Conservation (phyloP, 1,139 yeast species). For the Protomyces gravidus region DNA sequence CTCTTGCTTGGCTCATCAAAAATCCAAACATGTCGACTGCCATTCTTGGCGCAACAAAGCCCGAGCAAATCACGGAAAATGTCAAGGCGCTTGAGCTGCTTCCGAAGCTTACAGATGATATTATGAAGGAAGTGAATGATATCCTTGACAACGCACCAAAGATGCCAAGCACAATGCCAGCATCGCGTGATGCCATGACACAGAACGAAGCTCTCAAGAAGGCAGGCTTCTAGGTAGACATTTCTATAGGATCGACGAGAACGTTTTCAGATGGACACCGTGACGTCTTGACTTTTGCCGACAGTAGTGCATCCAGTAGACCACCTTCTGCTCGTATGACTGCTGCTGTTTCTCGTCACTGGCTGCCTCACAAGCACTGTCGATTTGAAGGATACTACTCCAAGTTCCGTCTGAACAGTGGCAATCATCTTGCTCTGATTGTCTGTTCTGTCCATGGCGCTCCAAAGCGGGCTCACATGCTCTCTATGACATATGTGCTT, state of each 20-base stretch:
- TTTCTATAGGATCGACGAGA: too few species aligned
- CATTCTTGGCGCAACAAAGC: slow-evolving; percentile 41
- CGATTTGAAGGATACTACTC: slow-evolving; percentile 24
- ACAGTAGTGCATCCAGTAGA: neutral
- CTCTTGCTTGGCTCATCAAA: slow-evolving; percentile 40
- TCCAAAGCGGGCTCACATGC: slow-evolving; percentile 3
- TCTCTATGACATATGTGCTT: slow-evolving; percentile 19
- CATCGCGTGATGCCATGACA: slow-evolving; percentile 23
- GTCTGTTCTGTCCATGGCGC: slow-evolving; percentile 16
- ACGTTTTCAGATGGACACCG: neutral
- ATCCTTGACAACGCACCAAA: slow-evolving; percentile 39
- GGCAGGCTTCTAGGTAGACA: neutral
- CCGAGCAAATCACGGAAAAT: slow-evolving; percentile 40
- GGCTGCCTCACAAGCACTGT: slow-evolving; percentile 3
- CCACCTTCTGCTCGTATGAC: neutral
- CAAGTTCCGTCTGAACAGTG: slow-evolving; percentile 18
- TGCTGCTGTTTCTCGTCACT: neutral
- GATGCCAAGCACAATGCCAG: slow-evolving; percentile 17
- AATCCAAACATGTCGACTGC: slow-evolving; percentile 40
- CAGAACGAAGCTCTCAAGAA: slow-evolving; percentile 12
- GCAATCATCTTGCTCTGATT: slow-evolving; percentile 21
- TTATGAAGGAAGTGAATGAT: slow-evolving; percentile 39
- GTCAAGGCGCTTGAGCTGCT: slow-evolving; percentile 40
- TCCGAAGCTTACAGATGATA: slow-evolving; percentile 38
- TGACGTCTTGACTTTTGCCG: neutral